phyloP scores from a whole-genome alignment of 2,329 filamentous ascomycete genomes.

The Neofusicoccum cordaticola region DNA sequence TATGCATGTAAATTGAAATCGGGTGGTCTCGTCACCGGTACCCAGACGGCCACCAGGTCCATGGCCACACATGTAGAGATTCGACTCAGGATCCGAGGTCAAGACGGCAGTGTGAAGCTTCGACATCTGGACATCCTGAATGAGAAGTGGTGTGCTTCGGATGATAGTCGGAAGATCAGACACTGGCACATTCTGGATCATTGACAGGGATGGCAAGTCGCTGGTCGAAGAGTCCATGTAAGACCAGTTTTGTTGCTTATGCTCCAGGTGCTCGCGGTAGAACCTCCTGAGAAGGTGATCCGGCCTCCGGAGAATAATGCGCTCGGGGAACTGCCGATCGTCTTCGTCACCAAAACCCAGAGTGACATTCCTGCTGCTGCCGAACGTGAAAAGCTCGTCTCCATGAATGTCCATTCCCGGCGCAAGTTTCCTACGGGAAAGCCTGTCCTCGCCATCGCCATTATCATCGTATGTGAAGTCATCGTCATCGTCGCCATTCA shows the following conservation, averaged over 20 bases:
- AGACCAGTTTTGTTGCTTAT: constrained; percentile 39
- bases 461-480: constrained; percentile 40
- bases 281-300: constrained; percentile 73
- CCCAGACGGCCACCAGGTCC: constrained; percentile 87
- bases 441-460: constrained; percentile 37
- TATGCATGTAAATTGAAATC: constrained; percentile 81
- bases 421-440: constrained; percentile 18
- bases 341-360: constrained; percentile 94
- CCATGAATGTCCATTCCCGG: constrained; percentile 52
- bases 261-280: constrained; percentile 63
- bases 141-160: constrained; percentile 66
- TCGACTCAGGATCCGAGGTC: constrained; percentile 82
- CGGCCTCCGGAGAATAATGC: constrained; percentile 72
- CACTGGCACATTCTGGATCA: constrained; percentile 33
- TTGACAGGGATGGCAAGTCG: constrained; percentile 23
- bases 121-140: constrained; percentile 81
- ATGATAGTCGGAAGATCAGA: constrained; percentile 70
- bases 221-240: constrained; percentile 32
- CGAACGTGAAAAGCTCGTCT: constrained; percentile 89
- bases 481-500: constrained; percentile 50
- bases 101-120: constrained; percentile 89
- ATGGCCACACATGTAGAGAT: constrained; percentile 89
- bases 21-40: constrained; percentile 82
- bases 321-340: constrained; percentile 89
- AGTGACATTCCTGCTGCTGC: constrained; percentile 92